Evolutionary conservation across 2,329 filamentous ascomycete species (phyloP), one percentile per base, ranked within the genome.

Genomic region (Calonectria pauciramosa): DNA sequence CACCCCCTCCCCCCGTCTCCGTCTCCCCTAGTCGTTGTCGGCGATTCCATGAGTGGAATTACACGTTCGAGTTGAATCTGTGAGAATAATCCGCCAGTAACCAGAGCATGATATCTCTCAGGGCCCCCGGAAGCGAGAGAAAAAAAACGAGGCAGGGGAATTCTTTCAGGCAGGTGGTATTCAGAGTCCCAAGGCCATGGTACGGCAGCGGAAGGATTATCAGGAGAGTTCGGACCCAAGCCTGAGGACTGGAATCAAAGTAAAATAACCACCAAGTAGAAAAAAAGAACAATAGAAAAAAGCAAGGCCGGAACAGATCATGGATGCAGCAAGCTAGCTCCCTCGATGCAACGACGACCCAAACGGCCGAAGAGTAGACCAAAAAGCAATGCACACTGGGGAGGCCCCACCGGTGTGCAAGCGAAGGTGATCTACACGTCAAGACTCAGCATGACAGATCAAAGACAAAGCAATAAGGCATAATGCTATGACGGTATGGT

Each of bases 61-160:
- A 23, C 36, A 52, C 16, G 20, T n/a, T 36, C 23, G 7, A 18
- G 56, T 63, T 18, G 36, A 41, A 28, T 13, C 20, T 28, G 66
- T 30, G 26, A 54, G 38, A 60, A 70, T 70, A 73, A 73, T 73
- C 71, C 71, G 71, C 71, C 71, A 73, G 59, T 73, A 59, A 26
- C 8, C 23, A 63, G 49, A 59, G 23, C 49, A 30, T 44, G 66
- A 63, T 52, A 54, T 64, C 70, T 63, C n/a, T 26, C 18, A 47
- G n/a, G 26, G 34, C 52, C 59, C 54, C 70, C 64, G 54, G 67
- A 56, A 44, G 56, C 38, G 16, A 30, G 26, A 49, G 5, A 20
- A 32, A 52, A 20, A 47, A 47, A 23, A 47, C 8, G 8, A 4
- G 20, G n/a, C 44, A 47, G n/a, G 64, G 64, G 32, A 28, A 63